Evolutionary conservation across 2,329 filamentous ascomycete species (phyloP), one percentile per base, ranked within the genome.

Genomic region (Fusarium vanettenii): DNA sequence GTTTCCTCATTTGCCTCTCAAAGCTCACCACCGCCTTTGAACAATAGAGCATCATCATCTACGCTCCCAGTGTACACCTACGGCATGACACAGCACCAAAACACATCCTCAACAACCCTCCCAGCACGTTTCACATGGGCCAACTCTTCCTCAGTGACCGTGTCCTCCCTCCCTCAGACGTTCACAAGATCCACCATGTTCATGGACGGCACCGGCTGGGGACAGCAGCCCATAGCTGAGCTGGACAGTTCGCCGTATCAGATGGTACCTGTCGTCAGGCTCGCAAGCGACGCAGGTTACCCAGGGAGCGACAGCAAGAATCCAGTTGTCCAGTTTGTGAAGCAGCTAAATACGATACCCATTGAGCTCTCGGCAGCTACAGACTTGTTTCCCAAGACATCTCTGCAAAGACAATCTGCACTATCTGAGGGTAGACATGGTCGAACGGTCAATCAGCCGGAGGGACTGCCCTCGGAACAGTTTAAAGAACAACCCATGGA

Each of bases 221-320:
- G 37, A 20, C 70, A 59, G 3, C 70, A 55, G 2, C 39, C 71
- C 0, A 73, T 73, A n/a, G 70, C 67, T 3, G 71, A 73, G 29
- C 35, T 73, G 8, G 71, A 71, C 20, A 64, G 22, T 25, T 73
- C 71, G 10, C 62, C 67, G 3, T 61, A 48, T 14, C 71, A 64
- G 1, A 71, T 59, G 55, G 43, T 73, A 22, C 70, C 71, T 2
- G 50, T 69, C 5, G 39, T 37, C 13, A 43, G 41, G 6, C 18
- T 41, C n/a, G 25, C 57, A 6, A 45, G 20, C 29, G 37, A 60
- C 5, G 16, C 20, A 10, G 22, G 25, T 4, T 39, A n/a, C 7
- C 13, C 33, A 6, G 33, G 48, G 13, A 33, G 18, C 4, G 16
- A 33, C 8, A 4, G 16, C 25, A 52, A 41, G 35, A 43, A 29